Percentiles rank a stretch among this genome's conserved stretches.
phyloP scores from a whole-genome alignment of 2,329 filamentous ascomycete species.

The Epicoccum nigrum region DNA sequence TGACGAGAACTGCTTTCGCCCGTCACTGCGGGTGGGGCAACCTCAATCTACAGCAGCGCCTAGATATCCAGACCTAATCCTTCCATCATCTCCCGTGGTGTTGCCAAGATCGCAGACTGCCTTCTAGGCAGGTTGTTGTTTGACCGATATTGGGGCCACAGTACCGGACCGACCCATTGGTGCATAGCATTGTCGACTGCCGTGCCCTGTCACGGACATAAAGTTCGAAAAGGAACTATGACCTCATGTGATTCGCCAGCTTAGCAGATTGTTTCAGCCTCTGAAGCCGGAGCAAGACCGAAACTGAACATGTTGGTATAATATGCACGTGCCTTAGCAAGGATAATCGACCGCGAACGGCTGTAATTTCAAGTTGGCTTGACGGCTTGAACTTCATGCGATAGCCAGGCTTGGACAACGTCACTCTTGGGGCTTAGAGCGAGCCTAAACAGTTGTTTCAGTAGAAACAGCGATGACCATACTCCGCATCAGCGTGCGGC shows the following conservation, averaged over 20 bases:
- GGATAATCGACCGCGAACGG: constrained; percentile 1
- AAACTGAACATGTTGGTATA: constrained; percentile 7
- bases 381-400: constrained; percentile 1
- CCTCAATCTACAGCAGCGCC: constrained; percentile 7
- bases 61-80: constrained; percentile 7
- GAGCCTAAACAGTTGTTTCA: neutral
- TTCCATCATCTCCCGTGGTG: constrained; percentile 12
- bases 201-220: constrained; percentile 3
- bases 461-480: neutral
- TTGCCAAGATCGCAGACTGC: constrained; percentile 11
- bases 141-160: constrained; percentile 12
- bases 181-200: constrained; percentile 5
- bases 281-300: constrained; percentile 8
- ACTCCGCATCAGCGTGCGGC: neutral
- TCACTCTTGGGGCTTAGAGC: neutral
- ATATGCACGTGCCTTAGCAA: constrained; percentile 9
- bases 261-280: constrained; percentile 1
- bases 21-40: constrained; percentile 10
- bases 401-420: neutral
- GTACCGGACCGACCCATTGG: constrained; percentile 10
- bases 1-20: neutral
- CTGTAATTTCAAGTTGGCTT: constrained; percentile 3
- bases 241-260: constrained; percentile 10
- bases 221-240: constrained; percentile 7
- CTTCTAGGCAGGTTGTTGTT: constrained; percentile 16